Evolutionary conservation across 805 yeast genomes (phyloP).

Genomic region (Saccharomycopsis fibuligera): DNA sequence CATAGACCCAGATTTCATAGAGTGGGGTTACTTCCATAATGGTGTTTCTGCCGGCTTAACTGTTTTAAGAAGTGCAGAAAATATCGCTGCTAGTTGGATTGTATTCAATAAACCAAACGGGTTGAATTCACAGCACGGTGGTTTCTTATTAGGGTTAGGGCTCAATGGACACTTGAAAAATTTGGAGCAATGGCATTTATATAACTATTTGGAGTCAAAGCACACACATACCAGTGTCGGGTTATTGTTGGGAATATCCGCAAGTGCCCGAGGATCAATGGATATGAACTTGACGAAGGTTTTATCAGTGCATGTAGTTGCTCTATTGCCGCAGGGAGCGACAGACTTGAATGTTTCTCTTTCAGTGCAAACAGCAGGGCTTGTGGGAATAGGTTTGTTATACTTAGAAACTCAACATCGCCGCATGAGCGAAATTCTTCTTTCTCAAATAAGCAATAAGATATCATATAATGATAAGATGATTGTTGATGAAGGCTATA

Average conservation of each 20-base stretch:
- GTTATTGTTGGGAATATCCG: constrained; percentile 84
- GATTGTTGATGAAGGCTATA: constrained; percentile 68
- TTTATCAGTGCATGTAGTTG: constrained; percentile 86
- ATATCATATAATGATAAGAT: constrained; percentile 47
- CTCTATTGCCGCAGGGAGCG: constrained; percentile 85
- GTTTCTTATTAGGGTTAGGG: constrained; percentile 88
- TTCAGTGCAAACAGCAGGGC: constrained; percentile 85
- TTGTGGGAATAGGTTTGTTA: constrained; percentile 82
- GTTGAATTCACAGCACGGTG: constrained; percentile 82
- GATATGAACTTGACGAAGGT: constrained; percentile 85
- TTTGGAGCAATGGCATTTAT: constrained; percentile 94
- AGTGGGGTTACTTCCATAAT: constrained; percentile 89
- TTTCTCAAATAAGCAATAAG: constrained; percentile 59
- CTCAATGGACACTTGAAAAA: constrained; percentile 78
- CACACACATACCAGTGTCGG: constrained; percentile 83
- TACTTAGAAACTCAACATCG: constrained; percentile 75
- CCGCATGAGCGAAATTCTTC: constrained; percentile 73
- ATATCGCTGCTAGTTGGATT: constrained; percentile 86
- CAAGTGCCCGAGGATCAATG: constrained; percentile 77
- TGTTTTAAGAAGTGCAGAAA: constrained; percentile 59
- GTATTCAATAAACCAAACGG: constrained; percentile 72
- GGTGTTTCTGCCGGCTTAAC: constrained; percentile 86
- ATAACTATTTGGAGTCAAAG: constrained; percentile 86
- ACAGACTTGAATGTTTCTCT: constrained; percentile 79
- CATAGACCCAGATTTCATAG: constrained; percentile 41